Evolutionary conservation across 225 moss, liverwort and hornwort species (phyloP).

Genomic region (Pseudisothecium myosuroides): DNA sequence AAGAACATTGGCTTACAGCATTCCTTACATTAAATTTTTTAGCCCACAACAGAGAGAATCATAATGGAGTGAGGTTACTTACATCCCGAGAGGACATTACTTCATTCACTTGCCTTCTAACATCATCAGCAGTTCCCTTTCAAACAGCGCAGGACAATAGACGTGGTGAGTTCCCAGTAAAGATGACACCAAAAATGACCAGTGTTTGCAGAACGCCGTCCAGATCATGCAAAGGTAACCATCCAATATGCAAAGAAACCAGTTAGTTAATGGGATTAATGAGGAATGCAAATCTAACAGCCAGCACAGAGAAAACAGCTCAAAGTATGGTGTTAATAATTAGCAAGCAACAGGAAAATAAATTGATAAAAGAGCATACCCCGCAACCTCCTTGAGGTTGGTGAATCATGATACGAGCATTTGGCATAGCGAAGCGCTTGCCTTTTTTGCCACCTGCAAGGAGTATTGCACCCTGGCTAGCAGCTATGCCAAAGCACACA

Average conservation of each 20-base stretch:
- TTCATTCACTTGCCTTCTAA: conserved; percentile 83
- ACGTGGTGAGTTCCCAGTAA: neutral
- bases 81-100: conserved; percentile 90
- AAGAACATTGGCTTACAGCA: neutral
- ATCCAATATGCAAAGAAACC: neutral
- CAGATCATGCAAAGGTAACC: neutral
- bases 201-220: neutral
- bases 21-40: neutral
- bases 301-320: neutral
- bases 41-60: neutral
- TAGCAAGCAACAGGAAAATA: neutral
- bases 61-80: neutral
- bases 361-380: conserved; percentile 23
- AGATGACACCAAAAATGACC: neutral
- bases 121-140: conserved; percentile 86
- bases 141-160: neutral
- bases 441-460: conserved; percentile 86
- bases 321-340: neutral
- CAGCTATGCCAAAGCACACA: conserved; percentile 94
- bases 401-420: conserved; percentile 96
- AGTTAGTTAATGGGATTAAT: neutral
- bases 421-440: conserved; percentile 94
- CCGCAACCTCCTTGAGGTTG: conserved; percentile 94
- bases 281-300: neutral
- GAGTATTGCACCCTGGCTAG: conserved; percentile 86